Base-by-base conservation (phyloP, 805 yeast genomes). In the Saccharomycopsis selenospora region DNA sequence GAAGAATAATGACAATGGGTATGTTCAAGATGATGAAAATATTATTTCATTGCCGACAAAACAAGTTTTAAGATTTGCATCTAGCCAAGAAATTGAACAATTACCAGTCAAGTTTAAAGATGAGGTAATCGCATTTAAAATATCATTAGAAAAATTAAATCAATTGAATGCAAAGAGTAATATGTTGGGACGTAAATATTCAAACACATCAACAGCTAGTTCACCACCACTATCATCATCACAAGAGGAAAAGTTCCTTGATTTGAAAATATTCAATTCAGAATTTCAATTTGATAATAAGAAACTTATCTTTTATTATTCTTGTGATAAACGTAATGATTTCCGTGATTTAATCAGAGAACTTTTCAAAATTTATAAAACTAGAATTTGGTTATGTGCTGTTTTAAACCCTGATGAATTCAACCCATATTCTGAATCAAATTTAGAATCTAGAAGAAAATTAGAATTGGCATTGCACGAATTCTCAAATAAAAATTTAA, bases 331-430 rank as follows among this genome's bases (percentile, higher is more conserved):
- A 57, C 67, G 93, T 56, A 73, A 84, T 48, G 93, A 85, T 60
- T 84, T 84, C 61, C 69, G 91, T 50, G 83, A 77, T 42, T 69
- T 84, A 58, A 83, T 83, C 47, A 78, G 83, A 51, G 91, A 84
- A 58, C 65, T 84, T 26, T 84, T 82, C 69, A 79, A 82, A 59
- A 77, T 81, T 51, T 84, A 82, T 68, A 84, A 84, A 64, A 83
- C 90, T 0, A 70, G 91, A 58, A 84, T 84, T 55, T 85, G 95
- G 93, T 67, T 85, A 64, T 82, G 90, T 70, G 90, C 93, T 0
- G 84, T 83, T 24, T 58, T 68, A 13, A 52, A 47, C 69, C 71
- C 53, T 4, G 55, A 53, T 28, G 55, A 46, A 41, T 49, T 46
- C 40, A 42, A 44, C 29, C 55, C 55, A 10, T 49, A 52, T 17